Base-by-base conservation (phyloP, 208 protist species). In the Leishmania major region DNA sequence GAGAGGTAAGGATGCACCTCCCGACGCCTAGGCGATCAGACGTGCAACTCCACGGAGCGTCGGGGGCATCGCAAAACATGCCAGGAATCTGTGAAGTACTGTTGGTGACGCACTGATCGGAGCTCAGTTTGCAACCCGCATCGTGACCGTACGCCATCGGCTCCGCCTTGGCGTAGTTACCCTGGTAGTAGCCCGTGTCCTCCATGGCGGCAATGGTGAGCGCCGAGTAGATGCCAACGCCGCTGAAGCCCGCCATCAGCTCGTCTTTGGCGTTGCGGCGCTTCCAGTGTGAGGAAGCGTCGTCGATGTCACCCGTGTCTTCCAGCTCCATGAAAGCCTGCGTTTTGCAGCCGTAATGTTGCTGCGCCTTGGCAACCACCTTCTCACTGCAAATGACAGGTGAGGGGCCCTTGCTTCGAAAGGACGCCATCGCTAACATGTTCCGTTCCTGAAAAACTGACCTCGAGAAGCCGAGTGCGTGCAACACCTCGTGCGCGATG, bases 161-260 rank as follows among this genome's bases (percentile, higher is more conserved):
- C 64, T 97, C 89, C 11, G 87, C 91, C 53, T 88, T 88, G 51
- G 3, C 76, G 81, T 91, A 96, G 80, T 90, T 88, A 43, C 84
- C 93, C 10, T 67, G 45, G 86, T 97, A 98, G 77, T 84, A 96
- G 31, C 91, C 91, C 19, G 92, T 75, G 79, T 97, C 94, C 47
- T 97, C 84, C 69, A 98, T 94, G 1, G 87, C 71, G 0, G 95
- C 88, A 64, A 98, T 87, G 28, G 95, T 98, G 8, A 98, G 72
- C 10, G 82, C 86, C 43, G 80, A 93, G 82, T 89, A 92, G 76
- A 72, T 91, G 40, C 25, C 86, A 28, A 43, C 73, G 66, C 51
- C 35, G 43, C 40, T 47, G 51, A 87, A 69, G 25, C 84, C 85
- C 22, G 89, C 75, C 95, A 98, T 98, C 28, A 95, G 69, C 75